Base-by-base conservation (phyloP, 805 yeast species). In the Monosporozyma aerobia region DNA sequence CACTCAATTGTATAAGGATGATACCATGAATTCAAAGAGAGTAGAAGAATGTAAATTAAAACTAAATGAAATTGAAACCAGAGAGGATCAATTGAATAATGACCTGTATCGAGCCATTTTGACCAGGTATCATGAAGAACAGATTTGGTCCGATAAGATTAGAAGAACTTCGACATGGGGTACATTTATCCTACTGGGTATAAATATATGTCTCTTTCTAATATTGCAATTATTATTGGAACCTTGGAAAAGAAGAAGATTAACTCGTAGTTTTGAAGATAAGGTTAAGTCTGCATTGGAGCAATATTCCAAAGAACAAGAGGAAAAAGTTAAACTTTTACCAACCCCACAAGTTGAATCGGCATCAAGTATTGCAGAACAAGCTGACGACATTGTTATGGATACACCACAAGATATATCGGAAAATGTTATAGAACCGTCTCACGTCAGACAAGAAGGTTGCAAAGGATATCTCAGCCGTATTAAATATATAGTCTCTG, bases 161-260 rank as follows among this genome's bases (percentile, higher is more conserved):
- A 75, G 99, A 55, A 79, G 90, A 58, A 89, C 95, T 5, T 87
- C 96, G 5, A 90, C 98, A 0, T 94, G 97, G 95, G 99, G 98
- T 2, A 94, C 99, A 0, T 82, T 94, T 77, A 72, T 83, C 3
- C 74, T 94, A 44, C 89, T 90, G 95, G 94, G 89, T 1, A 77
- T 89, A 57, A 94, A 94, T 70, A 77, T 92, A 27, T 50, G 86
- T 8, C 68, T 95, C 29, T 90, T 94, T 57, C 63, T 90, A 3
- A 73, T 87, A 6, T 94, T 95, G 16, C 96, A 95, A 58, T 73
- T 94, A 59, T 75, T 90, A 0, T 80, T 94, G 48, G 99, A 94
- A 71, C 99, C 99, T 0, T 89, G 96, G 92, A 94, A 90, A 63
- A 74, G 99, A 57, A 74, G 81, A 53, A 74, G 90, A 53, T 71